A percentile compares a stretch with the other conserved stretches of the same genome.
Conservation (phyloP, 306 rosid genomes). For the Vigna trinervia region DNA sequence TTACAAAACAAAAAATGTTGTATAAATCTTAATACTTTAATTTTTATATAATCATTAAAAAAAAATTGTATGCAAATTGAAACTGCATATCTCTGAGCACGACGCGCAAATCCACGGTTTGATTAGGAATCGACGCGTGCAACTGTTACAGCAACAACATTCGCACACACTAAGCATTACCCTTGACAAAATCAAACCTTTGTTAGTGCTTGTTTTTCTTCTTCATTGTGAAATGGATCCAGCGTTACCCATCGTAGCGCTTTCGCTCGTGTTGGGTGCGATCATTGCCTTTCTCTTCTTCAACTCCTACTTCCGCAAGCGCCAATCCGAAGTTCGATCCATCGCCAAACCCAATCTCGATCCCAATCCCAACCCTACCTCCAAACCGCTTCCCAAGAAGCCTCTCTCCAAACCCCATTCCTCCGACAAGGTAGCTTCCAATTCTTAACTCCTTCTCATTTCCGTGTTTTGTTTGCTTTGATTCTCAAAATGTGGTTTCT, state of each 20-base stretch:
- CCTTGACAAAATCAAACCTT: background rate
- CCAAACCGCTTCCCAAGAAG: slow-evolving; percentile 59
- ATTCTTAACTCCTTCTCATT: background rate
- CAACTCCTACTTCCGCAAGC: slow-evolving; percentile 64
- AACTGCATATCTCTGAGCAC: background rate
- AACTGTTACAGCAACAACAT: background rate
- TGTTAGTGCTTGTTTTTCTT: background rate
- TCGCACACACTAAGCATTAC: background rate
- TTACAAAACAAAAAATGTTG: too few species aligned
- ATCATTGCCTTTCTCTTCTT: slow-evolving; percentile 72
- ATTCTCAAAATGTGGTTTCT: background rate
- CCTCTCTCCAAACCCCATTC: slow-evolving; percentile 68
- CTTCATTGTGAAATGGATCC: slow-evolving; percentile 67
- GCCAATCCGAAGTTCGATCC: slow-evolving; percentile 79
- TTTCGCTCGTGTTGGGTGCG: slow-evolving; percentile 78
- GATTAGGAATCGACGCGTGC: background rate
- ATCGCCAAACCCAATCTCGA: slow-evolving; percentile 68
- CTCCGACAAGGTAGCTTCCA: slow-evolving; percentile 71
- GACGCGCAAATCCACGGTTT: background rate
- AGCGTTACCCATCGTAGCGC: slow-evolving; percentile 48
- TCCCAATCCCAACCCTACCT: slow-evolving; percentile 52
- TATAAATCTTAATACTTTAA: too few species aligned
- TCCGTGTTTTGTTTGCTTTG: background rate
- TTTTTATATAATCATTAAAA: too few species aligned
- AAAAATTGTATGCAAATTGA: too few species aligned